Evolutionary conservation across 1,284 basidiomycete genomes (phyloP), one percentile per base, ranked within the genome.

Genomic region (Cryptococcus sp.): DNA sequence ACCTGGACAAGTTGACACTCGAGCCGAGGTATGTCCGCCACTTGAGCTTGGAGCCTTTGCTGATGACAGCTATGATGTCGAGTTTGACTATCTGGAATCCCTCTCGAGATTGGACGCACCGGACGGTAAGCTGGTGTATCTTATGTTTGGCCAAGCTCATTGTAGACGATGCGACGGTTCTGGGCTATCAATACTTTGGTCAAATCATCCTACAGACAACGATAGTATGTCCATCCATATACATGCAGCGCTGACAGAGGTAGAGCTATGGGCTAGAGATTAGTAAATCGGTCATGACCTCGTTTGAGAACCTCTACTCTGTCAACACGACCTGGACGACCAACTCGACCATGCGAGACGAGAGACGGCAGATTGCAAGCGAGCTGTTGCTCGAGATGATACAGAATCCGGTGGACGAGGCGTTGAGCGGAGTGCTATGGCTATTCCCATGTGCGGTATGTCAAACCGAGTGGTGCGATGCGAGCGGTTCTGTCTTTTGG

Each of bases 361-460:
- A 4, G 18, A 22, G 26, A 22, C 16, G n/a, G 10, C 7, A 43
- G 21, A 26, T 25, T 4, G 18, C 26, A 14, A 14, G 4, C n/a
- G 10, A 9, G 11, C 14, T 7, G 3, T 18, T 43, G 5, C 16
- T 11, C 26, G 4, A 22, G 4, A 7, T 42, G 24, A 11, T 42
- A 5, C 9, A 11, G 5, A 18, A 31, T 14, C 40, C 40, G 16
- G 16, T 42, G 12, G 12, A 11, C 11, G 40, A 50, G 1, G 47
- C 52, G 2, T 46, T 60, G 31, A 54, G 48, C 5, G 64, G 64
- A 2, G 52, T 52, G 9, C 32, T 62, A 25, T 66, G 64, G 64
- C 43, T 66, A 5, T 61, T 60, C 38, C 64, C 64, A 9, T 49
- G 54, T 3, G 60, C 64, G 55, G 57, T 59, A 3, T 24, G 38